These are phyloP conservation scores for Capsicum baccatum DNA, from an alignment of 257 asterid species.

Conservation along the genomic window DNA sequence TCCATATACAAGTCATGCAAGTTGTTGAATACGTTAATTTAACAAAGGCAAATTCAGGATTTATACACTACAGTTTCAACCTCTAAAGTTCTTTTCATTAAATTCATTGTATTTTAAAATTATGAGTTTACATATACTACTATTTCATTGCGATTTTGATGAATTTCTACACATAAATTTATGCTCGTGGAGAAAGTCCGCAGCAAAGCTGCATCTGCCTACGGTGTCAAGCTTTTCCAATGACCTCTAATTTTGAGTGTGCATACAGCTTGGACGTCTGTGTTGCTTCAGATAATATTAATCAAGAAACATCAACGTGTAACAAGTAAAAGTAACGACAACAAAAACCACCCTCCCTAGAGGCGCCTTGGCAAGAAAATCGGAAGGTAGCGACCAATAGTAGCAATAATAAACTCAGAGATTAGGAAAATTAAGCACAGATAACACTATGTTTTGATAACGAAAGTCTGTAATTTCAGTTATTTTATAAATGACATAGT, in stretches of 20 bases:
- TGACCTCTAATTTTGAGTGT: background rate
- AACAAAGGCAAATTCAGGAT: background rate
- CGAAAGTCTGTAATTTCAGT: conserved; percentile 1
- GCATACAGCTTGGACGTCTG: background rate
- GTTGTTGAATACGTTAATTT: conserved; percentile 1
- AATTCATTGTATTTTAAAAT: background rate
- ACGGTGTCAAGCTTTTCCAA: background rate
- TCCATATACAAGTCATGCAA: background rate
- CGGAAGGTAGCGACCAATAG: background rate
- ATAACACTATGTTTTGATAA: background rate
- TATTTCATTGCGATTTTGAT: background rate
- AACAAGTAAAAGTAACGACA: background rate
- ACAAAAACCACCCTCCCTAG: background rate
- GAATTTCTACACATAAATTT: background rate
- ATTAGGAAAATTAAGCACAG: background rate
- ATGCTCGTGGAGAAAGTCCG: background rate
- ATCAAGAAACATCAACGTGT: background rate
- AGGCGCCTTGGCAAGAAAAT: background rate
- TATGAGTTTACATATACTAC: background rate
- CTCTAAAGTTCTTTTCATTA: background rate
- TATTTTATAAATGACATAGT: background rate
- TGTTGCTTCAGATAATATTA: background rate
- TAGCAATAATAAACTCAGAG: background rate
- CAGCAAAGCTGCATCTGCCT: background rate
- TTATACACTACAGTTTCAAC: background rate